Evolutionary conservation across 2,329 filamentous ascomycete genomes (phyloP).

Genomic region (Botryotinia narcissicola): DNA sequence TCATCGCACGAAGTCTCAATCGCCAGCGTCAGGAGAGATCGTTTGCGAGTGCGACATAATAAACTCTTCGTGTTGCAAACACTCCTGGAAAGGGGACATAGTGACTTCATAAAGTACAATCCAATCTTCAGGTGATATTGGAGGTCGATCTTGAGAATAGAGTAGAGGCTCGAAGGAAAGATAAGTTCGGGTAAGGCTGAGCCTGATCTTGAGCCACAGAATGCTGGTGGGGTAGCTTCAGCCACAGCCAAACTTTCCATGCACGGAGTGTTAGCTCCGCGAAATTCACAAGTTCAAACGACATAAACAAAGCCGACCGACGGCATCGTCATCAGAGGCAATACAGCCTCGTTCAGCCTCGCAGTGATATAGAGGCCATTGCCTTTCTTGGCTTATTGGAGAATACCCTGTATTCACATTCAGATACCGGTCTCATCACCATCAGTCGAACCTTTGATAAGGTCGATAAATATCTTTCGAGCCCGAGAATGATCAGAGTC

Average conservation of each 20-base stretch:
- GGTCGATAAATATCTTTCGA: background rate
- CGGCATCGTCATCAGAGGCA: background rate
- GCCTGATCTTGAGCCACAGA: background rate
- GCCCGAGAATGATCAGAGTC: background rate
- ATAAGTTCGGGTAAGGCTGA: background rate
- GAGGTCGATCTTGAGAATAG: background rate
- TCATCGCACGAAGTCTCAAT: slow-evolving; percentile 92
- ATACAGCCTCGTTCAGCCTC: background rate
- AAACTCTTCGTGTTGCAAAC: slow-evolving; percentile 13
- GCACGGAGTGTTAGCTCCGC: background rate
- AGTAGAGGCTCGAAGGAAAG: background rate
- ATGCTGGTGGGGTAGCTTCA: background rate
- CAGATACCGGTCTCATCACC: no score
- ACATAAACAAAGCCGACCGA: background rate
- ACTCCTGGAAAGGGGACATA: slow-evolving; percentile 32
- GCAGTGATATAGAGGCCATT: background rate
- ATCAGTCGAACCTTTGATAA: background rate
- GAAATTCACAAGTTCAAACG: background rate
- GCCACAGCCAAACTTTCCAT: background rate
- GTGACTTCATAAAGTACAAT: slow-evolving; percentile 36
- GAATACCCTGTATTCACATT: background rate
- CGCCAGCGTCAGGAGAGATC: slow-evolving; percentile 58
- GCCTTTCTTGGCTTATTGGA: background rate
- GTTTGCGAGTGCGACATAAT: slow-evolving; percentile 24
- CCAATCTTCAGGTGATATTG: background rate